A percentile compares a stretch with the other conserved stretches of the same genome.
Evolutionary conservation across 257 asterid species (phyloP).

Genomic region (Solanum acaule): DNA sequence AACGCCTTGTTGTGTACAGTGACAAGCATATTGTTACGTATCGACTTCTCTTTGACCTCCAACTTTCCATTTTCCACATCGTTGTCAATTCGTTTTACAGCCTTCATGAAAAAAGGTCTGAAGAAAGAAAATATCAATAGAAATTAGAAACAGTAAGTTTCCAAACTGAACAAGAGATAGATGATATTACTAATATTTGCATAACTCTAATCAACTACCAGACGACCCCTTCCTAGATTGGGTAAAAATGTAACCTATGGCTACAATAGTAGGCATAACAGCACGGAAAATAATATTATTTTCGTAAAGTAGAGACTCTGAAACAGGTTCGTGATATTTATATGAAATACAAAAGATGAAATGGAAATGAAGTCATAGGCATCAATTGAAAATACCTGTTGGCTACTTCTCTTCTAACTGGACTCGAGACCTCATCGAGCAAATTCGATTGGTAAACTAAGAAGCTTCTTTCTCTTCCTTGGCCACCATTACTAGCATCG

Average conservation of each 20-base stretch:
- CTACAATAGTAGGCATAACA: too few species aligned
- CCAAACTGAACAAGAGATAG: neutral
- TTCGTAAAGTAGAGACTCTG: neutral
- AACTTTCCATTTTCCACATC: constrained; percentile 59
- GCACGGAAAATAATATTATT: too few species aligned
- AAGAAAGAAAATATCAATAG: neutral
- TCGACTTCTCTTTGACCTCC: constrained; percentile 32
- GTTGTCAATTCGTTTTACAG: constrained; percentile 15
- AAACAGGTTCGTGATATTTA: neutral
- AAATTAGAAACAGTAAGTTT: neutral
- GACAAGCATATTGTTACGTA: constrained; percentile 24
- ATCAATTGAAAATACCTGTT: constrained; percentile 28
- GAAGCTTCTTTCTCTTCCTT: constrained; percentile 23
- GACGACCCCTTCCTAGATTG: neutral
- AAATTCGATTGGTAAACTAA: constrained; percentile 14
- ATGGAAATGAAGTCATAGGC: neutral
- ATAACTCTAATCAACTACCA: neutral
- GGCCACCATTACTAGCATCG: constrained; percentile 16
- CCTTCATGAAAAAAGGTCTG: constrained; percentile 31
- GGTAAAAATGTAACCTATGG: neutral
- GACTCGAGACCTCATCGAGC: constrained; percentile 31
- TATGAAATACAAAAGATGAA: neutral
- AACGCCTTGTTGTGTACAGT: constrained; percentile 48
- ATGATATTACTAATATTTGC: neutral
- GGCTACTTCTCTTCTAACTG: constrained; percentile 35